These are phyloP conservation scores for Penicillium sp. DNA, from an alignment of 2,329 filamentous ascomycete species.

Conservation along the genomic window DNA sequence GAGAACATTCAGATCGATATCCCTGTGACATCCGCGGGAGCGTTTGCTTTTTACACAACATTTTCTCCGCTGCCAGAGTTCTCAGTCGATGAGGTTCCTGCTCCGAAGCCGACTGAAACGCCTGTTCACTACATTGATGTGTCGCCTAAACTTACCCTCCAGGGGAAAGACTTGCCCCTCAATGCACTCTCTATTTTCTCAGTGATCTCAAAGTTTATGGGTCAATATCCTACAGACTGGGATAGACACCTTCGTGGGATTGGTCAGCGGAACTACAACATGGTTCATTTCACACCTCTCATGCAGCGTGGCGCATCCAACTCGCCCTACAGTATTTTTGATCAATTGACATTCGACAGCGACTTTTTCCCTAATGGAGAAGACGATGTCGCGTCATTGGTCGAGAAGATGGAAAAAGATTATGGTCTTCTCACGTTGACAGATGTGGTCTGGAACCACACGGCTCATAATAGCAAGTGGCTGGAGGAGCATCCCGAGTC, in stretches of 20 bases:
- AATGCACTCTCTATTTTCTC: slow-evolving; percentile 90
- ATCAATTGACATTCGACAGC: slow-evolving; percentile 85
- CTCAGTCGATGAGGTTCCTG: slow-evolving; percentile 54
- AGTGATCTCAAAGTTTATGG: slow-evolving; percentile 97
- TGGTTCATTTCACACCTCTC: slow-evolving; percentile 96
- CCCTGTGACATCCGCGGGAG: slow-evolving; percentile 75
- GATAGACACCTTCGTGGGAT: slow-evolving; percentile 85
- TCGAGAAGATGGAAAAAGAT: slow-evolving; percentile 77
- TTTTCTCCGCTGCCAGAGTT: slow-evolving; percentile 84
- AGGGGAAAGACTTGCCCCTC: slow-evolving; percentile 72
- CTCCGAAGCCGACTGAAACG: slow-evolving; percentile 63
- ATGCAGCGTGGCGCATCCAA: slow-evolving; percentile 87
- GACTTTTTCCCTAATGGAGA: slow-evolving; percentile 80
- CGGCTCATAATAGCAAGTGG: slow-evolving; percentile 93
- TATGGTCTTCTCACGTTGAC: slow-evolving; percentile 84
- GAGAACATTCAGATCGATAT: slow-evolving; percentile 86
- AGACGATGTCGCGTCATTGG: slow-evolving; percentile 72
- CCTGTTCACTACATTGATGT: slow-evolving; percentile 90
- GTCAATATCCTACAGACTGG: slow-evolving; percentile 85
- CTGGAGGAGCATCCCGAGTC: slow-evolving; percentile 90
- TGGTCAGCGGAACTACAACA: slow-evolving; percentile 90
- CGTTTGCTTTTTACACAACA: slow-evolving; percentile 92
- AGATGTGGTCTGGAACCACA: slow-evolving; percentile 98
- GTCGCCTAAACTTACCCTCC: slow-evolving; percentile 72
- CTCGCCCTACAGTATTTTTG: slow-evolving; percentile 94